A percentile compares a stretch with the other conserved stretches of the same genome.
Evolutionary conservation across 1,139 yeast genomes (phyloP).

Genomic region (Geotrichum australiense): DNA sequence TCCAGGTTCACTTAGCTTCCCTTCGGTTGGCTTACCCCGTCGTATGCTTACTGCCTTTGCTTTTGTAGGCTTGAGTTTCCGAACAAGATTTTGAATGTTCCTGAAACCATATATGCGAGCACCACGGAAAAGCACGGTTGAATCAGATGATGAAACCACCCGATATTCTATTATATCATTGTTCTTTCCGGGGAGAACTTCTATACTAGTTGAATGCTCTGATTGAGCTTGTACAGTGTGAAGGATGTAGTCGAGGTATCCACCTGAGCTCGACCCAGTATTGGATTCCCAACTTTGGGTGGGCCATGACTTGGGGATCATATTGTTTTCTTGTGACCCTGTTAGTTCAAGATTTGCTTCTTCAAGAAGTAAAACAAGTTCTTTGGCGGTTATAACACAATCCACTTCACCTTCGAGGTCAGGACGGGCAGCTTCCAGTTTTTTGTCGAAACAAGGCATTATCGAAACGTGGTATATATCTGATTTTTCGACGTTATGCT

Average conservation of each 20-base stretch:
- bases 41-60: conserved; percentile 13
- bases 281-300: conserved; percentile 64
- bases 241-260: conserved; percentile 45
- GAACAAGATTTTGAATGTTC: conserved; percentile 85
- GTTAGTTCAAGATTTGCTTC: no score
- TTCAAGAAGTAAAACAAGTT: conserved; percentile 65
- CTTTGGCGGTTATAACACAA: conserved; percentile 89
- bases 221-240: conserved; percentile 25
- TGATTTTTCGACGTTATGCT: conserved; percentile 30
- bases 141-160: conserved; percentile 37
- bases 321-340: no score
- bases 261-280: conserved; percentile 76
- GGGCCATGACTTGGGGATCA: no score
- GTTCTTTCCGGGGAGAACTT: conserved; percentile 54
- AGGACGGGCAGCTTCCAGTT: conserved; percentile 86
- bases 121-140: conserved; percentile 49
- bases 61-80: conserved; percentile 58
- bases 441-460: conserved; percentile 97
- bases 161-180: conserved; percentile 67
- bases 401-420: conserved; percentile 60
- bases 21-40: conserved; percentile 16
- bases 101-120: conserved; percentile 88
- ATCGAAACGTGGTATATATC: conserved; percentile 71
- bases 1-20: conserved; percentile 43
- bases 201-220: conserved; percentile 25